Conservation (phyloP, 768 basidiomycete species). For the Termitomyces sp. region DNA sequence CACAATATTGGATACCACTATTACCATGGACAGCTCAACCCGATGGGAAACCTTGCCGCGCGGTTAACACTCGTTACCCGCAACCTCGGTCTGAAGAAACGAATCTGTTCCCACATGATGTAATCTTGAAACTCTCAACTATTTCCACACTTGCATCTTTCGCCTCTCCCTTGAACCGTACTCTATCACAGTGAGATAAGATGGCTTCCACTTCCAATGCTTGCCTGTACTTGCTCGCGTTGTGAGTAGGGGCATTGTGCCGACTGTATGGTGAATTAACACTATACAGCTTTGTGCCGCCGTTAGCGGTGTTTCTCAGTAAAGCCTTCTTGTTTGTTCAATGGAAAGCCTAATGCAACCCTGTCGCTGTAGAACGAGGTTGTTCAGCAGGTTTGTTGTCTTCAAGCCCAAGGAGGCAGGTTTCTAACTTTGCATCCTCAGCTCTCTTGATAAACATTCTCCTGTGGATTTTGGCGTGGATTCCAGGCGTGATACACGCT, state of each 20-base stretch:
- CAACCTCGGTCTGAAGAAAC: not conserved
- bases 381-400: constrained; percentile 9
- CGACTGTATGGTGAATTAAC: not conserved
- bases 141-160: not conserved
- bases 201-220: not conserved
- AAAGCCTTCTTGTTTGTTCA: not conserved
- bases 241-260: not conserved
- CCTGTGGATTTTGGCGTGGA: constrained; percentile 42
- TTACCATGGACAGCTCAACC: not conserved
- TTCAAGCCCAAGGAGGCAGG: no score
- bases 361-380: constrained; percentile 6
- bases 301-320: not conserved
- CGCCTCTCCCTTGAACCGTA: not conserved
- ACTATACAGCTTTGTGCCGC: not conserved
- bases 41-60: not conserved
- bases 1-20: not conserved
- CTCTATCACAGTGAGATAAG: not conserved
- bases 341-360: not conserved
- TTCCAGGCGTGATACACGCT: constrained; percentile 48
- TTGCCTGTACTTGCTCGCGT: constrained; percentile 1
- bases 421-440: constrained; percentile 1
- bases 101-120: not conserved
- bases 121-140: not conserved
- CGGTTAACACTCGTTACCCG: not conserved
- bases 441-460: constrained; percentile 34